Evolutionary conservation across 768 basidiomycete species (phyloP).

Genomic region (Leucosporidium creatinivorum): DNA sequence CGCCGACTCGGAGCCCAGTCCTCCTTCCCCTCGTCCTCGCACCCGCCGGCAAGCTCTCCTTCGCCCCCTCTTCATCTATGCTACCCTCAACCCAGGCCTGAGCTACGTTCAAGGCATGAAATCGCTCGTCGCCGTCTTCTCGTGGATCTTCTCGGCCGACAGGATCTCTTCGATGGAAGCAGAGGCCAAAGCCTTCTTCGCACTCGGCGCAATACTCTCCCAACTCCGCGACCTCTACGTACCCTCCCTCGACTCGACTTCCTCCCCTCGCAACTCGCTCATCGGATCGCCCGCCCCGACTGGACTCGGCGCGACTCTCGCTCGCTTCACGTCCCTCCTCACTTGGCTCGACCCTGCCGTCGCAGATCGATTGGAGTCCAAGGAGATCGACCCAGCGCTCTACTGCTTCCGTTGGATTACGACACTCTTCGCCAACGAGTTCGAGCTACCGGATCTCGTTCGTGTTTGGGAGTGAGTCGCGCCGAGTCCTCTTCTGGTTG

Average conservation of each 20-base stretch:
- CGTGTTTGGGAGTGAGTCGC: constrained; percentile 22
- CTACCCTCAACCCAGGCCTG: constrained; percentile 30
- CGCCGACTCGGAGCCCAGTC: background rate
- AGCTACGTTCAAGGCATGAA: constrained; percentile 30
- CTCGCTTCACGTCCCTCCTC: constrained; percentile 15
- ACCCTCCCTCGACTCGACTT: constrained; percentile 14
- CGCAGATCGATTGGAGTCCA: constrained; percentile 17
- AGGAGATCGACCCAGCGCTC: constrained; percentile 13
- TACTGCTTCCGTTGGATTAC: constrained; percentile 26
- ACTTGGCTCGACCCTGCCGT: constrained; percentile 23
- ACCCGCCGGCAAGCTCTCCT: constrained; percentile 18
- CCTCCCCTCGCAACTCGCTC: background rate
- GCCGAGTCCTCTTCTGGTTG: background rate
- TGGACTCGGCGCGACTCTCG: constrained; percentile 19
- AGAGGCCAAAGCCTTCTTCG: constrained; percentile 23
- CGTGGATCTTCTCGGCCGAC: constrained; percentile 13
- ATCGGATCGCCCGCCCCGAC: background rate
- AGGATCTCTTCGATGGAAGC: background rate
- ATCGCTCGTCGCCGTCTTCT: constrained; percentile 26
- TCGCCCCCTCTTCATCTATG: constrained; percentile 28
- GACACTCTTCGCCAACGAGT: constrained; percentile 28
- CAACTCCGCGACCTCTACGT: constrained; percentile 31
- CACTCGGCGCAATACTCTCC: constrained; percentile 19
- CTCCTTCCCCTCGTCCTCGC: background rate
- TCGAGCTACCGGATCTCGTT: constrained; percentile 24